Conservation (phyloP, 2,329 filamentous ascomycete species). For the Sporothrix variecibatus region DNA sequence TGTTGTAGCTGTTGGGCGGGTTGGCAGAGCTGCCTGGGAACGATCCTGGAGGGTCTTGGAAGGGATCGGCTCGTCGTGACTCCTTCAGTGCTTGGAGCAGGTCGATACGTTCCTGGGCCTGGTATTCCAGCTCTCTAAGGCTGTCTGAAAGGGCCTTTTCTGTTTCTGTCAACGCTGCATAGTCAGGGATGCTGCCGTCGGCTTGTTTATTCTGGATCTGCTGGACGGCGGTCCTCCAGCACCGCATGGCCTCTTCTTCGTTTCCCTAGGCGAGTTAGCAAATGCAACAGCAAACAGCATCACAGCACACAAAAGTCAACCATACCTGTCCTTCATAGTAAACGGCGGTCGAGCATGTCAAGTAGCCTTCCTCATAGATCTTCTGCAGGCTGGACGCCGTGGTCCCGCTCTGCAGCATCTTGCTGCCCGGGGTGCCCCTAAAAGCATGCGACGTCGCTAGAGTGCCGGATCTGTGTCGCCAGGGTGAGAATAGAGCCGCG, state of each 20-base stretch:
- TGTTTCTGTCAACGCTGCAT: slow-evolving; percentile 63
- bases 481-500: not conserved
- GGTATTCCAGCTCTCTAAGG: slow-evolving; percentile 77
- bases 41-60: slow-evolving; percentile 26
- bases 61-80: slow-evolving; percentile 53
- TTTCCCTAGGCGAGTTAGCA: slow-evolving; percentile 66
- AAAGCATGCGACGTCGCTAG: slow-evolving; percentile 27
- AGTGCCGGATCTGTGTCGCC: not conserved
- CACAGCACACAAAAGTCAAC: not conserved
- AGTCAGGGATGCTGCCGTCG: slow-evolving; percentile 47
- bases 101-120: slow-evolving; percentile 92
- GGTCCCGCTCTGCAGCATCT: slow-evolving; percentile 56
- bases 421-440: slow-evolving; percentile 33
- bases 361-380: slow-evolving; percentile 95
- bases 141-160: slow-evolving; percentile 82
- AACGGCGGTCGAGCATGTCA: slow-evolving; percentile 91
- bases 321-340: slow-evolving; percentile 91
- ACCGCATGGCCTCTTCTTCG: slow-evolving; percentile 84
- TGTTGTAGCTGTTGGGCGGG: not conserved
- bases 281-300: not conserved
- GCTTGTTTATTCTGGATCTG: slow-evolving; percentile 86
- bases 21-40: not conserved
- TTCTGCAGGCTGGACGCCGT: slow-evolving; percentile 79
- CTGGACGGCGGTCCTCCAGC: slow-evolving; percentile 85
- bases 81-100: slow-evolving; percentile 78